phyloP scores from a whole-genome alignment of 305 asterid species.

The Euphrasia arctica region DNA sequence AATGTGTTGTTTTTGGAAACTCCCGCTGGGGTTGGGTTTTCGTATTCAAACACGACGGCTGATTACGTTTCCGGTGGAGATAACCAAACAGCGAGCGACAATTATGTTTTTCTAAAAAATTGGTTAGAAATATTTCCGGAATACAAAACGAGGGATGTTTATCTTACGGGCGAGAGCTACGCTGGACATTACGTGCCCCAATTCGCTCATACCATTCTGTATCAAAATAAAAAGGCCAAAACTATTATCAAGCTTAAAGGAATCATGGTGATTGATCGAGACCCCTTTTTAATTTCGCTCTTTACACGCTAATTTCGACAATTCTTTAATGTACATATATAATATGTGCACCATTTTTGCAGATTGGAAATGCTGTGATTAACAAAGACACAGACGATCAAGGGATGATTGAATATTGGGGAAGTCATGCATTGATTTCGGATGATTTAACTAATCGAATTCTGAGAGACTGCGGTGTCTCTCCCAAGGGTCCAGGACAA shows the following conservation, averaged over 20 bases:
- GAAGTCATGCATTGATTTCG: conserved; percentile 46
- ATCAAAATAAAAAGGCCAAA: conserved; percentile 36
- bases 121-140: conserved; percentile 20
- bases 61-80: conserved; percentile 43
- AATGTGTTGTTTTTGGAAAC: not conserved
- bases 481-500: conserved; percentile 31
- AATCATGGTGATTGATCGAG: conserved; percentile 34
- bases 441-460: conserved; percentile 33
- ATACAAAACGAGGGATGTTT: not conserved
- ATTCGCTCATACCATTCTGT: conserved; percentile 47
- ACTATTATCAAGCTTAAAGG: conserved; percentile 55
- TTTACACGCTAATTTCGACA: no score
- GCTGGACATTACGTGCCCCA: conserved; percentile 51
- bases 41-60: conserved; percentile 48
- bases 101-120: conserved; percentile 46
- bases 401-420: no score
- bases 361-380: no score
- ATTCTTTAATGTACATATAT: no score
- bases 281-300: no score
- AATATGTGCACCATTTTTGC: not conserved
- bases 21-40: conserved; percentile 61
- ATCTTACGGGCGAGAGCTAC: not conserved
- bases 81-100: conserved; percentile 43
- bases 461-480: conserved; percentile 42
- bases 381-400: no score